Evolutionary conservation across 1,284 basidiomycete species (phyloP), one percentile per base, ranked within the genome.

Genomic region (Cryptococcus hybrid): DNA sequence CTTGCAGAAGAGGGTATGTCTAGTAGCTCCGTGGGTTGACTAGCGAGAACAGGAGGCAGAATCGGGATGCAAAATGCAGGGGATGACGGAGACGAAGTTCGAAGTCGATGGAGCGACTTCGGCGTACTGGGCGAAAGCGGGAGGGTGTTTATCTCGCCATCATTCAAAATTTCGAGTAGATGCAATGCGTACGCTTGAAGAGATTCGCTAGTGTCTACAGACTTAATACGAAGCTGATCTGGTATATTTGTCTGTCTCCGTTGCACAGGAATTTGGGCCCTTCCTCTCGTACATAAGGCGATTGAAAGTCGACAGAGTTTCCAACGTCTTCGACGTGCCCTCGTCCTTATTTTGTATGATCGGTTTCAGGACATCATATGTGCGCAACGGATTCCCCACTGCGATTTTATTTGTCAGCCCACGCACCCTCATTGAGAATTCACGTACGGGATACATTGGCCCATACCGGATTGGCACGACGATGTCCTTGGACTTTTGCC

Each of bases 331-430:
- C 46, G 3, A 75, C 65, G 8, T 45, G 54, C 4, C 68, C 35
- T 71, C 63, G 63, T 83, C 78, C 18, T 70, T 65, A 63, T 75
- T 69, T 63, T 74, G 72, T 60, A 76, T 78, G 47, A 75, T 62
- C 2, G 74, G 78, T 12, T 64, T 60, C 37, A 77, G 68, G 1
- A 78, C 65, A 50, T 77, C 73, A 56, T 79, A 78, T 7, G 71
- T 65, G 11, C 56, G 60, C 13, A 62, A 54, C 7, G 60, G 71
- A 42, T 63, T 58, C 5, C 51, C 53, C 34, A 75, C 66, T 63
- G 24, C 3, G 0, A 35, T 5, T 18, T 44, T 15, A 44, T 3
- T 5, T 3, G n/a, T 38, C 40, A 15, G 34, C n/a, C 30, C 11
- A 12, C 7, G 46, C 40, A 18, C 15, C 24, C 7, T 8, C n/a